Base-by-base conservation (phyloP, 495 filamentous ascomycete genomes). In the Penicillium waksmanii region DNA sequence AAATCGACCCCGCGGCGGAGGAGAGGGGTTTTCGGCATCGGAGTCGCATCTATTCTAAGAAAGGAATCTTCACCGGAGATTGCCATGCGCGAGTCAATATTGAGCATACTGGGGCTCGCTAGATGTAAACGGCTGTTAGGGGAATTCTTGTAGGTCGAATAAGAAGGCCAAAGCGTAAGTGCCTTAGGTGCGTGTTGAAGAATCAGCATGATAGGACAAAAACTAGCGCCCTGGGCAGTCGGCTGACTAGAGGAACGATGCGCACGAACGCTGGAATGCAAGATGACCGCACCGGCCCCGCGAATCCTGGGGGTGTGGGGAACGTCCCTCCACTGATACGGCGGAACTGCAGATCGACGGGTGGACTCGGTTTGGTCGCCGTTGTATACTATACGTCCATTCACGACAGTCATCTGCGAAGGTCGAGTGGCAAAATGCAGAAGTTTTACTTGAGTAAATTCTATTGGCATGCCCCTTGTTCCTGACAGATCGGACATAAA, bases 291-390 rank as follows among this genome's bases (percentile, higher is more conserved):
- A 54, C 12, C 17, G 18, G 25, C n/a, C 10, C 19, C 21, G 57
- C 53, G 47, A 52, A 56, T 56, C 48, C 6, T 23, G 53, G 40
- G 17, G 23, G 17, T 15, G 40, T n/a, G 33, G 21, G 47, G 58
- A 46, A 46, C 9, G 56, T 61, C 47, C 47, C 47, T 52, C 46
- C 48, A 8, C 46, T 56, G 12, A 25, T 19, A 31, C 1, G 34
- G 53, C 51, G 47, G 40, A 48, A 46, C 8, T 47, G 58, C 7
- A 21, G 57, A 53, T 48, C 50, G 17, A 21, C 51, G 33, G 51
- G 5, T 47, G 50, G 43, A 48, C 23, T 48, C 13, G 15, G 13
- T 44, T 44, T 3, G 42, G 2, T 19, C 17, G 42, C n/a, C 17
- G 17, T n/a, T 3, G 17, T n/a, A 44, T 18, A 17, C n/a, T n/a